A percentile compares a stretch with the other conserved stretches of the same genome.
Conservation (phyloP, 2,329 filamentous ascomycete species). For the Exophiala sp. region DNA sequence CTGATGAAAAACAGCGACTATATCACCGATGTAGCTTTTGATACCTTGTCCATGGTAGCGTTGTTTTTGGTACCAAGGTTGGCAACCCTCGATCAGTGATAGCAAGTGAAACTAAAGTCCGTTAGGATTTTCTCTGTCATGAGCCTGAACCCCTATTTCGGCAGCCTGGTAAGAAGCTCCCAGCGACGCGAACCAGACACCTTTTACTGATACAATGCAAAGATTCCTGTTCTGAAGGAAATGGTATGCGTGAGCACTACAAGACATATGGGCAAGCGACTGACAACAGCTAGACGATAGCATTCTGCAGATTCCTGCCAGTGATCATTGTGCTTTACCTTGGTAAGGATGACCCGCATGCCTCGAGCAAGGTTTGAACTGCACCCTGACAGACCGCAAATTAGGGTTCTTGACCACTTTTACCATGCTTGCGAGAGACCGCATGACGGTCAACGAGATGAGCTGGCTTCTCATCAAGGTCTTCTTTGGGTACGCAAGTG, state of each 20-base stretch:
- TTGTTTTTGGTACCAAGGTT: constrained; percentile 78
- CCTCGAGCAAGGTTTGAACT: not conserved
- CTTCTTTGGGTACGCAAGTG: constrained; percentile 54
- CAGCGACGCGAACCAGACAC: not conserved
- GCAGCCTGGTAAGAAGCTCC: constrained; percentile 56
- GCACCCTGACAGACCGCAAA: not conserved
- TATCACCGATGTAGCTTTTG: constrained; percentile 77
- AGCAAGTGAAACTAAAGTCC: constrained; percentile 9
- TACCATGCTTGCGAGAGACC: constrained; percentile 57
- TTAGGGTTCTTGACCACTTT: constrained; percentile 79
- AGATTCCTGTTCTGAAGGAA: constrained; percentile 85
- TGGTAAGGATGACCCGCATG: constrained; percentile 42
- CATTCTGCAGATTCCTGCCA: constrained; percentile 79
- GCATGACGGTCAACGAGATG: constrained; percentile 55
- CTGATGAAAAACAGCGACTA: constrained; percentile 56
- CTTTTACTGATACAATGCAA: constrained; percentile 3
- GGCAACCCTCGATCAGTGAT: constrained; percentile 16
- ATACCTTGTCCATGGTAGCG: constrained; percentile 83
- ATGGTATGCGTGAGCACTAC: constrained; percentile 58
- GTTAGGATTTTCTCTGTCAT: constrained; percentile 76
- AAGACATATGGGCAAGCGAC: not conserved
- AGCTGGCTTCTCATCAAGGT: constrained; percentile 60
- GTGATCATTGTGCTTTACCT: constrained; percentile 78
- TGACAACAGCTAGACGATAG: constrained; percentile 59
- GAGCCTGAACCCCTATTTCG: constrained; percentile 85